phyloP scores from a whole-genome alignment of 1,284 basidiomycete genomes.

The Ganoderma lucidum region DNA sequence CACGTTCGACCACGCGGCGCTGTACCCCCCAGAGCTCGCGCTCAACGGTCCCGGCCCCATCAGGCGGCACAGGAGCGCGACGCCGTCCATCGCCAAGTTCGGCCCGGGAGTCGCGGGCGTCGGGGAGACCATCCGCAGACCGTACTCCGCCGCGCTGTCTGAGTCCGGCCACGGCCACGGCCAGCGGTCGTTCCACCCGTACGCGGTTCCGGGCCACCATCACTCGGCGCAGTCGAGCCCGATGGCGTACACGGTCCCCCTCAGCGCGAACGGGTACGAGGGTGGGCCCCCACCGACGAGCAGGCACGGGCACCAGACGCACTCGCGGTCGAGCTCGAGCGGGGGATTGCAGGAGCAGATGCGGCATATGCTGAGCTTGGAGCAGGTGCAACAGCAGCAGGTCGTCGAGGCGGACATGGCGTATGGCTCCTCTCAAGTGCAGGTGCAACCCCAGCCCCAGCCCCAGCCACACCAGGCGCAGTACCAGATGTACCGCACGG shows the following conservation, averaged over 20 bases:
- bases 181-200: conserved; percentile 57
- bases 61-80: conserved; percentile 76
- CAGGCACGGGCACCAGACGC: conserved; percentile 5
- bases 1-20: conserved; percentile 63
- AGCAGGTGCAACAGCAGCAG: conserved; percentile 27
- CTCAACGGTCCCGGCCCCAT: conserved; percentile 58
- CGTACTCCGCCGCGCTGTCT: conserved; percentile 52
- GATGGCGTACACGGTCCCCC: conserved; percentile 55
- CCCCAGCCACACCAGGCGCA: neutral
- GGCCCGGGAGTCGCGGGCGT: conserved; percentile 4
- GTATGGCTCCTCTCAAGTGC: conserved; percentile 11
- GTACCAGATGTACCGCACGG: conserved; percentile 36
- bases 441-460: conserved; percentile 14
- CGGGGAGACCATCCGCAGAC: conserved; percentile 58
- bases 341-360: conserved; percentile 43
- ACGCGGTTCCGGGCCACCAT: conserved; percentile 46
- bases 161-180: conserved; percentile 41
- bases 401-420: conserved; percentile 13
- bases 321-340: conserved; percentile 38
- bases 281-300: conserved; percentile 10
- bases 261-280: conserved; percentile 41
- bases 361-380: conserved; percentile 42
- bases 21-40: conserved; percentile 54
- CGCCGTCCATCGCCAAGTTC: conserved; percentile 63
- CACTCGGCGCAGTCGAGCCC: conserved; percentile 65